Evolutionary conservation across 257 asterid genomes (phyloP), one percentile per base, ranked within the genome.

Genomic region (Solanum chiquidenum): DNA sequence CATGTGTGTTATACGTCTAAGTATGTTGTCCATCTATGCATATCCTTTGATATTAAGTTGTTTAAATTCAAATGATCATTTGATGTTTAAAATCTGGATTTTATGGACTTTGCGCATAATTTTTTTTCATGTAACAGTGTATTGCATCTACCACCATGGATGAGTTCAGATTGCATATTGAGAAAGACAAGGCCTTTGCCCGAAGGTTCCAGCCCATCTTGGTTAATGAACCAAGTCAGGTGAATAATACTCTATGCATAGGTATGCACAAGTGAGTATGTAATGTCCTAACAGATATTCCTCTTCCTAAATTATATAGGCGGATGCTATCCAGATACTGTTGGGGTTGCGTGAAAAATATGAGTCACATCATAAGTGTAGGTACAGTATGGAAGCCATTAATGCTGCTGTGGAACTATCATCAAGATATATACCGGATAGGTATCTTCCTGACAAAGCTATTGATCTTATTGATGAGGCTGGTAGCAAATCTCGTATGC

Each of bases 401-500:
- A 90, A 93, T 88, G 99, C 99, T 76, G 99, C 99, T 64, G 99
- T 97, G 86, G 91, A 93, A 88, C 93, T 97, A 68, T 95, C 99
- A 23, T 96, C 94, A 76, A 92, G 98, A 90, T 97, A 95, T 89
- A 95, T 97, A 85, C 94, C 98, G 8, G 99, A 97, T 88, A 93
- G 99, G 91, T 91, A 95, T 91, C 99, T 97, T 89, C 99, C 99
- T 55, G 99, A 97, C 90, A 97, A 97, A 90, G 99, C 99, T 40
- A 95, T 97, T 85, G 99, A 97, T 94, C 98, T 97, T 64, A 93
- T 97, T 44, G 99, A 97, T 46, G 99, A 97, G 93, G 99, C 99
- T 85, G 99, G 99, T 90, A 97, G 99, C 90, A 95, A 94, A 94
- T 97, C 99, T 89, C 93, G 95, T 85, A 94, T 97, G 97, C 98